Evolutionary conservation across 2,329 filamentous ascomycete species (phyloP).

Genomic region (Xylaria sp.): DNA sequence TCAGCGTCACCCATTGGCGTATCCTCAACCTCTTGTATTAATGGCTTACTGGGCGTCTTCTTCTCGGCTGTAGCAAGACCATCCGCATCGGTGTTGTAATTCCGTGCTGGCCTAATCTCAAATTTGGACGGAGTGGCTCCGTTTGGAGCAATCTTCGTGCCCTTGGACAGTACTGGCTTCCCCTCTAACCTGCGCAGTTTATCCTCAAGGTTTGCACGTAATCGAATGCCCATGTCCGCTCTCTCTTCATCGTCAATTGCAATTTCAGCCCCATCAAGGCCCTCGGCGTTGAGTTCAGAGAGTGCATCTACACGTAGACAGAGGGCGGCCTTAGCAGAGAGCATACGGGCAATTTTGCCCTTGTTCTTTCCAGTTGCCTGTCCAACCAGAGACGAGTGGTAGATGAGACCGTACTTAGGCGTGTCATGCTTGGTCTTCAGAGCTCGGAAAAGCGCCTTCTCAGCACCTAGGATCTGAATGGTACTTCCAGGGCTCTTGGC

Average conservation of each 20-base stretch:
- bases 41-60: slow-evolving; percentile 43
- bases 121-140: slow-evolving; percentile 75
- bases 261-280: slow-evolving; percentile 54
- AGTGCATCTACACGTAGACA: slow-evolving; percentile 92
- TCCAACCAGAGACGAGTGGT: slow-evolving; percentile 90
- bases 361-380: slow-evolving; percentile 98
- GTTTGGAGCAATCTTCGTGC: slow-evolving; percentile 74
- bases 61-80: slow-evolving; percentile 61
- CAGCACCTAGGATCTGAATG: slow-evolving; percentile 96
- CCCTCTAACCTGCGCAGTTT: slow-evolving; percentile 80
- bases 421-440: slow-evolving; percentile 99
- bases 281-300: slow-evolving; percentile 72
- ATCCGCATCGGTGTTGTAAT: slow-evolving; percentile 95
- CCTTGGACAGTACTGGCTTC: slow-evolving; percentile 81
- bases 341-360: slow-evolving; percentile 97
- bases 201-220: slow-evolving; percentile 74
- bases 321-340: slow-evolving; percentile 90
- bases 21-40: slow-evolving; percentile 43
- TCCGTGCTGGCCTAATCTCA: slow-evolving; percentile 87
- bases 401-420: slow-evolving; percentile 95
- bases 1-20: slow-evolving; percentile 48
- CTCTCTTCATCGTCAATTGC: slow-evolving; percentile 86
- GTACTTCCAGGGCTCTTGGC: slow-evolving; percentile 95
- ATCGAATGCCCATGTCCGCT: slow-evolving; percentile 73
- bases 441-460: slow-evolving; percentile 97